Base-by-base conservation (phyloP, 1,284 basidiomycete genomes). In the Stygiomarasmius scandens region DNA sequence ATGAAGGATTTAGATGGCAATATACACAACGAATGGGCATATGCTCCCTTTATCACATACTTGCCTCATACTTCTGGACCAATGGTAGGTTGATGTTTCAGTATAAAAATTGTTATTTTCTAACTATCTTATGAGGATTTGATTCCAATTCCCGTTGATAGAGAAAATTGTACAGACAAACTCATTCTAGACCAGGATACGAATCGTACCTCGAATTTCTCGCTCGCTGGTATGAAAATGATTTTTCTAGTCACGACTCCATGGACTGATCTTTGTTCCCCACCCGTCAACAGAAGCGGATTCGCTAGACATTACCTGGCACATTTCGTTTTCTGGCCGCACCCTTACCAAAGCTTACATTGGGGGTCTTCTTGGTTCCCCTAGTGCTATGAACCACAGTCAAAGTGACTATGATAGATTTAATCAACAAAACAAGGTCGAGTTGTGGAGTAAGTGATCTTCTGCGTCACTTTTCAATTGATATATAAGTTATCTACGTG, bases 41-140 rank as follows among this genome's bases (percentile, higher is more conserved):
- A 74, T 55, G 64, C 65, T 11, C 71, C 71, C 1, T 71, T 66
- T 52, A 52, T 72, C 9, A 56, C 58, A 19, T 52, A 62, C 0
- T 59, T 62, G 2, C 49, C 22, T 32, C 25, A 44, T 23, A 63
- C 58, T n/a, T 45, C 58, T n/a, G 72, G 71, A 2, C 71, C 69
- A 19, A 32, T 32, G 29, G 29, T 59, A 65, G 65, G 72, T 68
- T 27, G 20, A 59, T 44, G 32, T n/a, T 16, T 23, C 6, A 50
- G n/a, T 32, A 19, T 27, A 36, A 11, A 11, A 6, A n/a, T 3
- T 19, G 12, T 32, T 12, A 12, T 32, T 5, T 12, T 32, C 29
- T 32, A 32, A 32, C 5, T 11, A 49, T n/a, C 16, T 49, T 11
- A 49, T 45, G 41, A 74, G 72, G 71, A 74, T 49, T 63, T 71